Evolutionary conservation across 2,329 filamentous ascomycete genomes (phyloP).

Genomic region (Diaporthe destruens): DNA sequence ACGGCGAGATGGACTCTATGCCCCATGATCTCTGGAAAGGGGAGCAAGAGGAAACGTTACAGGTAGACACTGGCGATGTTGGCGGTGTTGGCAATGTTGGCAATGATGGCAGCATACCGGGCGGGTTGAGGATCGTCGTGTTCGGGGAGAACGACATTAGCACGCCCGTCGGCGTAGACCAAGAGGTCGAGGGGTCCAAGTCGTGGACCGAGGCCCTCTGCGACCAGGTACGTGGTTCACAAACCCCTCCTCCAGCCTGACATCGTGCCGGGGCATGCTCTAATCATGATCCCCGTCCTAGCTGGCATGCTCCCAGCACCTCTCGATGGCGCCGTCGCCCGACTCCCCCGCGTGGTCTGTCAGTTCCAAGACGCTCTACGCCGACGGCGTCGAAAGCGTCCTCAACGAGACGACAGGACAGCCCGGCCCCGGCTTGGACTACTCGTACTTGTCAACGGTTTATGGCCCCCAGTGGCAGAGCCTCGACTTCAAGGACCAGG

Average conservation of each 20-base stretch:
- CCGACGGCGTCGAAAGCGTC: slow-evolving; percentile 55
- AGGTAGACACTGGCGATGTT: background rate
- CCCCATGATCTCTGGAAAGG: slow-evolving; percentile 42
- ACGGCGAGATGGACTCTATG: slow-evolving; percentile 42
- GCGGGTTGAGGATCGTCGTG: slow-evolving; percentile 62
- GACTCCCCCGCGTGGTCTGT: slow-evolving; percentile 66
- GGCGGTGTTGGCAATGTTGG: background rate
- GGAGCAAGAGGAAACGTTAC: slow-evolving; percentile 13
- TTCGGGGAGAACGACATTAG: slow-evolving; percentile 65
- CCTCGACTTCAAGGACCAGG: slow-evolving; percentile 59
- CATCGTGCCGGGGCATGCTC: background rate
- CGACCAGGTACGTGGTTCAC: slow-evolving; percentile 54
- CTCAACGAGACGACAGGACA: slow-evolving; percentile 50
- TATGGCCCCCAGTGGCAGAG: slow-evolving; percentile 57
- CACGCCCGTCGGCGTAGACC: slow-evolving; percentile 49
- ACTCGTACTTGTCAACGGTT: slow-evolving; percentile 56
- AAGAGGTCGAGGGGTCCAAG: slow-evolving; percentile 42
- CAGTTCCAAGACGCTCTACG: slow-evolving; percentile 68
- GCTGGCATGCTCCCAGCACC: slow-evolving; percentile 60
- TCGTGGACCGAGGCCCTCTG: slow-evolving; percentile 65
- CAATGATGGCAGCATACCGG: slow-evolving; percentile 39
- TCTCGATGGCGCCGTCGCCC: slow-evolving; percentile 59
- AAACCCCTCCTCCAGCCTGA: no score
- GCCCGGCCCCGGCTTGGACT: slow-evolving; percentile 56
- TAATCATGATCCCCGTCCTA: slow-evolving; percentile 44